Percentiles rank a stretch among this genome's conserved stretches.
Conservation (phyloP, 345 rosid genomes). For the Acer negundo region DNA sequence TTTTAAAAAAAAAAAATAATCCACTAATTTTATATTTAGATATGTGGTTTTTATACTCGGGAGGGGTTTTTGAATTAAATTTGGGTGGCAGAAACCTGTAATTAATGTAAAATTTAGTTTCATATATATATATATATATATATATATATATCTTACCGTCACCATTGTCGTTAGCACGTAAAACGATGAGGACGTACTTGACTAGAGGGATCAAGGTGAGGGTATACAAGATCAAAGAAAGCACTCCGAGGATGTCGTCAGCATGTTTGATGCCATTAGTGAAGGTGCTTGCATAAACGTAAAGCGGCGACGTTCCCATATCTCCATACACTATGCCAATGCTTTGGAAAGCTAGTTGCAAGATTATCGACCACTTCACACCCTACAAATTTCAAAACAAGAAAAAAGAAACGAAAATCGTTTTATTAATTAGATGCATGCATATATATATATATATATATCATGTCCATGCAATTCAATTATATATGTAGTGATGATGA, state of each 20-base stretch:
- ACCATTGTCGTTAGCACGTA: slow-evolving; percentile 60
- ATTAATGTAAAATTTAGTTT: too few species aligned
- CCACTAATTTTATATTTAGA: too few species aligned
- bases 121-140: too few species aligned
- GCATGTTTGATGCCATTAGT: slow-evolving; percentile 32
- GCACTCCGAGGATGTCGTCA: slow-evolving; percentile 58
- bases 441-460: too few species aligned
- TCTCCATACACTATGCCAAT: slow-evolving; percentile 64
- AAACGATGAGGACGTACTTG: slow-evolving; percentile 55
- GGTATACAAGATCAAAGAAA: slow-evolving; percentile 58
- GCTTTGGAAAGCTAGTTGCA: slow-evolving; percentile 63
- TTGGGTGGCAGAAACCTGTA: too few species aligned
- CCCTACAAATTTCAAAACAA: slow-evolving; percentile 14
- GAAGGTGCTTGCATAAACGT: slow-evolving; percentile 46
- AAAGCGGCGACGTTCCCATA: slow-evolving; percentile 63
- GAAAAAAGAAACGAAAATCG: too few species aligned
- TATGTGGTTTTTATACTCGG: too few species aligned
- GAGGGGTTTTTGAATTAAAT: too few species aligned
- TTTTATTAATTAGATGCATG: too few species aligned
- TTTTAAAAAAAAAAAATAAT: too few species aligned
- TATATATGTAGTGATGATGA: too few species aligned
- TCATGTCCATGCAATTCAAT: too few species aligned
- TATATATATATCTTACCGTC: slow-evolving; percentile 38
- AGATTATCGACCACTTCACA: slow-evolving; percentile 35
- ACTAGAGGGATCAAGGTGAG: slow-evolving; percentile 52